Evolutionary conservation across 2,329 filamentous ascomycete genomes (phyloP), one percentile per base, ranked within the genome.

Genomic region (Amesomyces nigricolor): DNA sequence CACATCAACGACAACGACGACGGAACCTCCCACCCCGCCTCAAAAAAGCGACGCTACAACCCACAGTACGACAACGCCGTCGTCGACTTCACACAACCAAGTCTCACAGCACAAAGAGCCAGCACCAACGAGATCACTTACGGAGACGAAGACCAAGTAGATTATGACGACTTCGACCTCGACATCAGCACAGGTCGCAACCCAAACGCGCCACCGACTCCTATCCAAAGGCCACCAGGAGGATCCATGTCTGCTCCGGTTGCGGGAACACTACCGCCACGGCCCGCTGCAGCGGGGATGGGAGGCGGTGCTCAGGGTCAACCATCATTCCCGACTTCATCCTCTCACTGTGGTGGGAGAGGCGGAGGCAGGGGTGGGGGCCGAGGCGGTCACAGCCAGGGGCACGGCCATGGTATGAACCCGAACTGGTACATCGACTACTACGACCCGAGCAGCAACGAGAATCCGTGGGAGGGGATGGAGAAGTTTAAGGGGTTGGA

Each of bases 381-480:
- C 40, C 53, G 56, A 45, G 60, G 54, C 11, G 60, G 58, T 44
- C 57, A 65, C 30, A 72, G 73, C 3, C 68, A 16, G 14, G 42
- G 9, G 8, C 22, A 17, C 4, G 10, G 42, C 9, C 2, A 9
- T n/a, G 19, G 76, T 38, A 5, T 29, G 45, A 69, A 68, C 49
- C 74, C 76, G 72, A 56, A 71, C 70, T 88, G 86, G 74, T 88
- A 85, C 69, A 72, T 78, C 39, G 82, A 77, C 37, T 89, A 88
- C 68, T 91, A 89, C 68, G 80, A 88, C 56, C 79, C 81, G 0
- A 78, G 75, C 56, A 88, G 85, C 58, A 82, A 89, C 62, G 77
- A 85, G 66, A 89, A 91, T 66, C 88, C 88, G 0, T 91, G 88
- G 88, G 79, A 76, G 49, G 68, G 66, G 8, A 69, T 86, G 17